These are phyloP conservation scores for Verbascum thapsus DNA, from an alignment of 257 asterid species.

Conservation along the genomic window DNA sequence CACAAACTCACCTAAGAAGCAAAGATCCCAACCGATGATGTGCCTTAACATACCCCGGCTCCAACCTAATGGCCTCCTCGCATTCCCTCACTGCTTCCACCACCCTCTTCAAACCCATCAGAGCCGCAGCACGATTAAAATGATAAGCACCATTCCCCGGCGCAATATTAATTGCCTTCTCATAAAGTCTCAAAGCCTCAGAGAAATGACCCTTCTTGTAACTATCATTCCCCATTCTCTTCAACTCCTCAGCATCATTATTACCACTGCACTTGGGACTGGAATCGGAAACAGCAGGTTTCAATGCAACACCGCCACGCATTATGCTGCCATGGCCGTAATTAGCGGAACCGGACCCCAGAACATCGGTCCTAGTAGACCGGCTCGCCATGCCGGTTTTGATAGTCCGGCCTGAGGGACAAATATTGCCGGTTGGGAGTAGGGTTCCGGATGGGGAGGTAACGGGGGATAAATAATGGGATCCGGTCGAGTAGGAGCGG, in stretches of 20 bases:
- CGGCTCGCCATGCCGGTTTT: constrained; percentile 60
- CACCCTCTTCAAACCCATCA: constrained; percentile 61
- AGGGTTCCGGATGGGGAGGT: constrained; percentile 52
- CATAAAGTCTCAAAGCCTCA: constrained; percentile 69
- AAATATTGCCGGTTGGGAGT: constrained; percentile 73
- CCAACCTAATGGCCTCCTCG: constrained; percentile 81
- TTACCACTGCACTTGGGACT: constrained; percentile 27
- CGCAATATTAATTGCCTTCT: constrained; percentile 67
- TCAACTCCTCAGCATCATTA: constrained; percentile 76
- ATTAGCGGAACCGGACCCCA: constrained; percentile 67
- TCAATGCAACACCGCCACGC: constrained; percentile 52
- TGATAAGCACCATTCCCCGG: constrained; percentile 72
- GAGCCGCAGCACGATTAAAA: constrained; percentile 76
- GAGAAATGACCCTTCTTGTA: constrained; percentile 56
- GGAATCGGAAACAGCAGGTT: constrained; percentile 35
- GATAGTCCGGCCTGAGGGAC: constrained; percentile 68
- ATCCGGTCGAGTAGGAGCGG: constrained; percentile 62
- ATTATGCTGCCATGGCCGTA: constrained; percentile 91
- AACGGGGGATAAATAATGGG: constrained; percentile 49
- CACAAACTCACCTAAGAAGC: constrained; percentile 73
- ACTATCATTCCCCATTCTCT: constrained; percentile 65
- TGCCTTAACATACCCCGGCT: constrained; percentile 76
- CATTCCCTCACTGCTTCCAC: constrained; percentile 74
- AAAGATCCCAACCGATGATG: constrained; percentile 87
- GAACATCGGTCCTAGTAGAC: constrained; percentile 52